Conservation (phyloP, 225 moss, liverwort and hornwort genomes). For the Physcomitrium patens region DNA sequence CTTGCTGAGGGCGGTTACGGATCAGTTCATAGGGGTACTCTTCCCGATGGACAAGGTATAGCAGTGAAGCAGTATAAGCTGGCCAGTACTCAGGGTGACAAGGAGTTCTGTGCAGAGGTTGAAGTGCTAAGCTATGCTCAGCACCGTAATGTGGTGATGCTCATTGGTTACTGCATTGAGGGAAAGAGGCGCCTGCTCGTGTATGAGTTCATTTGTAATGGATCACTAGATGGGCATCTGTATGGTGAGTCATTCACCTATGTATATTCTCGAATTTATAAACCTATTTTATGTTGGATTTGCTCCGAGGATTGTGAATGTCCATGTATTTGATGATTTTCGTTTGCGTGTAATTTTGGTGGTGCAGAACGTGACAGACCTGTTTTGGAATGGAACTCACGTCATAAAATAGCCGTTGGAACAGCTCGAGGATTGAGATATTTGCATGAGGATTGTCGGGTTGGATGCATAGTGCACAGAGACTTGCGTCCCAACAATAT, state of each 20-base stretch:
- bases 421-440: constrained; percentile 68
- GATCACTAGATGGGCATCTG: constrained; percentile 63
- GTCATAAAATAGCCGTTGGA: constrained; percentile 67
- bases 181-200: constrained; percentile 58
- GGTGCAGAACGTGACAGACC: constrained; percentile 32
- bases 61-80: constrained; percentile 65
- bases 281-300: background rate
- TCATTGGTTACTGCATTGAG: constrained; percentile 65
- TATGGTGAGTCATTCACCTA: constrained; percentile 33
- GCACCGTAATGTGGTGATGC: constrained; percentile 61
- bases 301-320: background rate
- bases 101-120: constrained; percentile 73
- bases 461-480: constrained; percentile 69
- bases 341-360: constrained; percentile 7
- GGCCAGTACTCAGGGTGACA: constrained; percentile 63
- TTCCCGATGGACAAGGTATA: constrained; percentile 51
- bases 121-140: constrained; percentile 64
- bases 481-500: constrained; percentile 73
- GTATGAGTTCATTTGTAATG: constrained; percentile 71
- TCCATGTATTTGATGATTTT: background rate
- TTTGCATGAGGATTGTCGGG: constrained; percentile 71
- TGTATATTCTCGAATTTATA: background rate
- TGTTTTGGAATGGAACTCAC: constrained; percentile 54
- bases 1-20: constrained; percentile 67
- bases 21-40: constrained; percentile 51